Base-by-base conservation (phyloP, 2,329 filamentous ascomycete genomes). In the Microdochium nivale region DNA sequence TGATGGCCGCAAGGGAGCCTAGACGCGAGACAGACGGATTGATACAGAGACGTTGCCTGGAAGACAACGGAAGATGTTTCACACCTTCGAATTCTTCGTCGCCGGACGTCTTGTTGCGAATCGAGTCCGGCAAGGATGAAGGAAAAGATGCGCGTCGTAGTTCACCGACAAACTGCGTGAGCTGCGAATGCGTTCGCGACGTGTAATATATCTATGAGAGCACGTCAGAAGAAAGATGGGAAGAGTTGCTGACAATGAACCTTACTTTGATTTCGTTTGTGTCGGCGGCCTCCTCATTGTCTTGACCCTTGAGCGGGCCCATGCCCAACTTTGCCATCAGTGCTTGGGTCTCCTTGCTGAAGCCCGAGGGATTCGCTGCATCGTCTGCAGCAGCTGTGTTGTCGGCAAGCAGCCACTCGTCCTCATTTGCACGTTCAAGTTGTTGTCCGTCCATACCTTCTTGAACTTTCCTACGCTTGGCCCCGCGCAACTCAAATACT, bases 111-210 rank as follows among this genome's bases (percentile, higher is more conserved):
- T 60, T 54, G 1, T 59, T 59, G 21, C 62, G 55, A 24, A 76
- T 49, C 0, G 70, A 70, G 2, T 61, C 56, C 1, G 82, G 80
- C 2, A 94, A 67, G 2, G 86, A 88, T 0, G 88, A 77, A 3
- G 90, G 88, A 54, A 95, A 83, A 1, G 72, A 71, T n/a, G 95
- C 88, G 25, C 89, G 83, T 1, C 85, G 81, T 49, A 96, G 71
- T 66, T 96, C 91, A 43, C 83, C 79, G 19, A 92, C 84, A 66
- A 96, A 95, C 63, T 96, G 91, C 1, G 87, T 86, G 14, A 96
- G 71, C 62, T 96, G 91, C 2, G 91, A 96, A 67, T 96, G 91
- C 1, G 91, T 96, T 63, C 91, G 81, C 8, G 91, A 96, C 52
- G 90, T 94, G 69, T 92, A 96, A 67, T 88, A 95, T 49, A 96